Evolutionary conservation across 1,284 basidiomycete genomes (phyloP).

Genomic region (Microbotryum lychnidis-dioicae): DNA sequence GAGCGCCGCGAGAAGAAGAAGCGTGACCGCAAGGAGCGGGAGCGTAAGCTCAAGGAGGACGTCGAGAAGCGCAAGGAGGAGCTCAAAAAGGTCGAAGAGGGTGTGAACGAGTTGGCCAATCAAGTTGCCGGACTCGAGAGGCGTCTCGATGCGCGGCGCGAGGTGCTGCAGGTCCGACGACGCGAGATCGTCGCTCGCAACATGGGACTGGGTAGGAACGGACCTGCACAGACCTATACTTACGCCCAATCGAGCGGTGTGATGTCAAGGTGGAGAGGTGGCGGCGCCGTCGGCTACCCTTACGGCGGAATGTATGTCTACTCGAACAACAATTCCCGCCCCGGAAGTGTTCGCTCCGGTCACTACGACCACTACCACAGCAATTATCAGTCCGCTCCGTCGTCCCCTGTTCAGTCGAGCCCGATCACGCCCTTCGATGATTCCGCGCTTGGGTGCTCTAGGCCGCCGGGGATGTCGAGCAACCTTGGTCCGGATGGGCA

Average conservation of each 20-base stretch:
- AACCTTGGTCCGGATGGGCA: neutral
- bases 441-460: neutral
- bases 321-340: slow-evolving; percentile 21
- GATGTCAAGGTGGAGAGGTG: slow-evolving; percentile 47
- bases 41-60: slow-evolving; percentile 37
- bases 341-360: slow-evolving; percentile 21
- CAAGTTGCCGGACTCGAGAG: slow-evolving; percentile 63
- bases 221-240: neutral
- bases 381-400: slow-evolving; percentile 21
- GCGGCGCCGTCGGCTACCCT: neutral
- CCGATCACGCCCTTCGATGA: slow-evolving; percentile 21
- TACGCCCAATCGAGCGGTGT: slow-evolving; percentile 44
- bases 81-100: slow-evolving; percentile 38
- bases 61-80: slow-evolving; percentile 37
- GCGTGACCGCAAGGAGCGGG: slow-evolving; percentile 39
- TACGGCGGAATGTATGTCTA: neutral
- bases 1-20: slow-evolving; percentile 50
- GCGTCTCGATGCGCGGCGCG: slow-evolving; percentile 33
- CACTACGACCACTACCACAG: slow-evolving; percentile 21
- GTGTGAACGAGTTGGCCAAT: slow-evolving; percentile 53
- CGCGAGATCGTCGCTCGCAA: slow-evolving; percentile 14
- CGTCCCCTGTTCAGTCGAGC: slow-evolving; percentile 19
- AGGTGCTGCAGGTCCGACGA: slow-evolving; percentile 23
- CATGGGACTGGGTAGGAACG: slow-evolving; percentile 12
- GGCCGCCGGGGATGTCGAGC: neutral